A percentile compares a stretch with the other conserved stretches of the same genome.
phyloP scores from a whole-genome alignment of 768 basidiomycete genomes.

The Calocybe indica region DNA sequence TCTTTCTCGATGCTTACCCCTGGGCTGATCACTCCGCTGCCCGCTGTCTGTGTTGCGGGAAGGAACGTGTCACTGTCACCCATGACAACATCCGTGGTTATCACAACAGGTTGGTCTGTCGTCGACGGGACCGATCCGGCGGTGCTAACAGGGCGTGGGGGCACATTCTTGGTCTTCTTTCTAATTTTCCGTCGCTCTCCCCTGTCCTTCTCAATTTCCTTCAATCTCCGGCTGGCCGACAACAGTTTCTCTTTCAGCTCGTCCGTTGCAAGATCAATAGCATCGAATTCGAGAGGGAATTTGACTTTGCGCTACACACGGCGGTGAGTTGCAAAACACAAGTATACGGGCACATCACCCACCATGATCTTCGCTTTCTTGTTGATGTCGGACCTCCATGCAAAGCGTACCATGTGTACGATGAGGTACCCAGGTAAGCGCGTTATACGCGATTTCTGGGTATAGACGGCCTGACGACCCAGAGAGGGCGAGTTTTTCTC shows the following conservation, averaged over 20 bases:
- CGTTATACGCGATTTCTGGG: conserved; percentile 72
- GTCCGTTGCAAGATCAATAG: conserved; percentile 73
- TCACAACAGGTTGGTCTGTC: conserved; percentile 15
- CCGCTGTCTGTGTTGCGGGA: conserved; percentile 6
- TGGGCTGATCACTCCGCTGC: conserved; percentile 3
- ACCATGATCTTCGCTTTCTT: conserved; percentile 99
- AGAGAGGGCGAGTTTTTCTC: conserved; percentile 80
- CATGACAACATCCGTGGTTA: conserved; percentile 44
- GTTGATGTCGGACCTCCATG: conserved; percentile 84
- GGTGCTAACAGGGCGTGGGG: conserved; percentile 2
- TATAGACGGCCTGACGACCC: conserved; percentile 77
- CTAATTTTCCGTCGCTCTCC: conserved; percentile 77
- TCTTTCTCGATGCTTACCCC: neutral
- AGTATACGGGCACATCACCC: conserved; percentile 5
- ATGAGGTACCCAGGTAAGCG: conserved; percentile 82
- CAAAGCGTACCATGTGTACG: conserved; percentile 95
- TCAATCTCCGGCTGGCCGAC: conserved; percentile 66
- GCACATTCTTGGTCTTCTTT: conserved; percentile 55
- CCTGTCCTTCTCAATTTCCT: conserved; percentile 81
- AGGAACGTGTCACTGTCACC: conserved; percentile 20
- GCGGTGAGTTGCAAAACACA: neutral
- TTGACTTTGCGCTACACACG: conserved; percentile 75
- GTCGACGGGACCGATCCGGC: conserved; percentile 20
- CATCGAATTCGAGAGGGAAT: conserved; percentile 87
- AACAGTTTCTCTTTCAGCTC: conserved; percentile 68